A percentile compares a stretch with the other conserved stretches of the same genome.
phyloP scores from a whole-genome alignment of 2,329 filamentous ascomycete species.

The Pseudomassariella vexata region DNA sequence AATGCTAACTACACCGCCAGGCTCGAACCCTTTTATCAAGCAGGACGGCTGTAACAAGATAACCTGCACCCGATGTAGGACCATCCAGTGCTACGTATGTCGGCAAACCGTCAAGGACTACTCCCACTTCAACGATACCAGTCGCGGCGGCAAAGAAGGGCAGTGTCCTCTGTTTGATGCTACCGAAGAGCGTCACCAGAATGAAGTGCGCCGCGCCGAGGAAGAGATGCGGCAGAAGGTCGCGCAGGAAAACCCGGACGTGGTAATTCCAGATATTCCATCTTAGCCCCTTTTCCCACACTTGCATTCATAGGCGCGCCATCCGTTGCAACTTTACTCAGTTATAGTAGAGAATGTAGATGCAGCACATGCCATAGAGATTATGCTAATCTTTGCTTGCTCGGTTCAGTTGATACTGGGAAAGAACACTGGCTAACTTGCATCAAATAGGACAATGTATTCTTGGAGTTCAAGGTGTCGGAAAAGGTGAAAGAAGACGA shows the following conservation, averaged over 20 bases:
- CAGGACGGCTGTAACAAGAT: conserved; percentile 80
- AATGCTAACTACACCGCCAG: conserved; percentile 27
- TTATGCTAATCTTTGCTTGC: not conserved
- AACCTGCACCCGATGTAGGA: conserved; percentile 56
- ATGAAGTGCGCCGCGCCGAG: conserved; percentile 59
- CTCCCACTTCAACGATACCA: conserved; percentile 59
- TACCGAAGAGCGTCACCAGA: conserved; percentile 51
- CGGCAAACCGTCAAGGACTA: conserved; percentile 58
- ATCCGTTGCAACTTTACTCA: not conserved
- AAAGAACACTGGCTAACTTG: too few relatives aligned
- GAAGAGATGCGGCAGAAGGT: conserved; percentile 49
- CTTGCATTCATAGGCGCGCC: not conserved
- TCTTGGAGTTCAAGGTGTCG: conserved; percentile 55
- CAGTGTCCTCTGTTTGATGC: conserved; percentile 67
- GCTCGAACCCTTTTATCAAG: conserved; percentile 74
- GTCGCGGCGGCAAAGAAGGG: conserved; percentile 38
- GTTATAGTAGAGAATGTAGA: too few relatives aligned
- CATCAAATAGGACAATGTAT: conserved; percentile 33
- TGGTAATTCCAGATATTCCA: conserved; percentile 29
- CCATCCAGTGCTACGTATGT: conserved; percentile 66
- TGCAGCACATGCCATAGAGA: too few relatives aligned
- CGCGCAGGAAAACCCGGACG: conserved; percentile 51
- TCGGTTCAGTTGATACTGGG: not conserved
- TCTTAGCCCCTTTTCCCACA: not conserved
- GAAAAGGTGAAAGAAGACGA: conserved; percentile 43